Evolutionary conservation across 2,329 filamentous ascomycete genomes (phyloP).

Genomic region (Pseudogymnoascus verrucosus): DNA sequence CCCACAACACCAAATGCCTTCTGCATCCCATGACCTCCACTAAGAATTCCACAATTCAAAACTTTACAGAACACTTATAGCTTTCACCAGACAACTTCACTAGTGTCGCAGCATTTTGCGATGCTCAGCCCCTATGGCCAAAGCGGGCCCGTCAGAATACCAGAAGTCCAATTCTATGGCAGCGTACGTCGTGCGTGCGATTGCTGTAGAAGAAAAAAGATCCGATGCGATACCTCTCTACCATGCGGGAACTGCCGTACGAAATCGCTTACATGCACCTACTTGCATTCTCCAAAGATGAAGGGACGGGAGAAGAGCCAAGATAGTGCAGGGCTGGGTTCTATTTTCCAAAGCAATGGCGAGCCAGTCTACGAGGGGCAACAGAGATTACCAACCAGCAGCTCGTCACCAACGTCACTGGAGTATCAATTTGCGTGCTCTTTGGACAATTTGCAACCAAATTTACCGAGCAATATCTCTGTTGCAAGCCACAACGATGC

Average conservation of each 20-base stretch:
- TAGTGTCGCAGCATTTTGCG: neutral
- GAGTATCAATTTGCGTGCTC: neutral
- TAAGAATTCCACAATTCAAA: neutral
- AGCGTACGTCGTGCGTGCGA: constrained; percentile 23
- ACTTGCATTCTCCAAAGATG: constrained; percentile 28
- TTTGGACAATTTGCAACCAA: neutral
- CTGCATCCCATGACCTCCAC: neutral
- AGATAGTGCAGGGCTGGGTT: neutral
- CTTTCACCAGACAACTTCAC: neutral
- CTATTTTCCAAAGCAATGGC: neutral
- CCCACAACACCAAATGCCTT: neutral
- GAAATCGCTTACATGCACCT: constrained; percentile 21
- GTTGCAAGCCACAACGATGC: neutral
- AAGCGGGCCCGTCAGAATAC: neutral
- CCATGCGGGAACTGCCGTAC: constrained; percentile 26
- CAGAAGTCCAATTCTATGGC: neutral
- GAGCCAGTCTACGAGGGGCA: neutral
- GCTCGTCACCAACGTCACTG: neutral
- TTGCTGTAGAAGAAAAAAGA: constrained; percentile 25
- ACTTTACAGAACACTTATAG: neutral
- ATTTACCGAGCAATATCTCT: neutral
- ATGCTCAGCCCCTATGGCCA: neutral
- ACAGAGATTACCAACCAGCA: neutral
- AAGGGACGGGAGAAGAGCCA: constrained; percentile 22
- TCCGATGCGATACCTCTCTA: constrained; percentile 24